Evolutionary conservation across 1,284 basidiomycete genomes (phyloP).

Genomic region (Moesziomyces sp.): DNA sequence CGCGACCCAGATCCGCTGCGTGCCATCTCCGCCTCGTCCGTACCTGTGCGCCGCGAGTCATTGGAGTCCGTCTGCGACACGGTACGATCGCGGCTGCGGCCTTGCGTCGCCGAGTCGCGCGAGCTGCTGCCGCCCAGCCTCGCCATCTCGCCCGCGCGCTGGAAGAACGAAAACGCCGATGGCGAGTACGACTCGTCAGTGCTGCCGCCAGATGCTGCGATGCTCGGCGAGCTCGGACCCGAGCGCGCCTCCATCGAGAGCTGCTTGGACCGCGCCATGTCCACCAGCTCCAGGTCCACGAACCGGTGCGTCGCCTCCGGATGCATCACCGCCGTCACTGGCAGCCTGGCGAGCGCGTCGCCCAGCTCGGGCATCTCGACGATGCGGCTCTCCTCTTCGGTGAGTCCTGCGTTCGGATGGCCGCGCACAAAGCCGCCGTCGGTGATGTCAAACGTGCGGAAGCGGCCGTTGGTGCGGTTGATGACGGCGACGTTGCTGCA

Average conservation of each 20-base stretch:
- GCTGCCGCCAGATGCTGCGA: slow-evolving; percentile 8
- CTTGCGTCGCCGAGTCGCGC: slow-evolving; percentile 14
- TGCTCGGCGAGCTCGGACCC: slow-evolving; percentile 4
- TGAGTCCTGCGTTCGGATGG: slow-evolving; percentile 72
- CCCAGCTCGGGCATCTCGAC: slow-evolving; percentile 71
- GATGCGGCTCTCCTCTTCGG: slow-evolving; percentile 68
- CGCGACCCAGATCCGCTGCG: not conserved
- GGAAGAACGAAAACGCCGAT: slow-evolving; percentile 15
- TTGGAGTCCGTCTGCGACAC: not conserved
- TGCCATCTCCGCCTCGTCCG: not conserved
- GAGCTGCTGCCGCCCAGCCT: not conserved
- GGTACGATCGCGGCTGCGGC: not conserved
- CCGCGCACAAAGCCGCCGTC: slow-evolving; percentile 78
- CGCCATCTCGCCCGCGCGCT: slow-evolving; percentile 6
- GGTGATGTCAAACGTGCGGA: slow-evolving; percentile 74
- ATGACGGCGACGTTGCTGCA: slow-evolving; percentile 76
- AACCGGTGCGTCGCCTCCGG: slow-evolving; percentile 22
- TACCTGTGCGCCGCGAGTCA: not conserved
- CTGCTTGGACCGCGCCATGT: slow-evolving; percentile 22
- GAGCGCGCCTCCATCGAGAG: slow-evolving; percentile 2
- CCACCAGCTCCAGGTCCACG: slow-evolving; percentile 27
- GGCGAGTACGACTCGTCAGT: slow-evolving; percentile 29
- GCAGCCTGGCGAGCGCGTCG: slow-evolving; percentile 9
- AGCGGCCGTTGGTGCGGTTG: slow-evolving; percentile 75
- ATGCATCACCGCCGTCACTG: slow-evolving; percentile 11